Conservation (phyloP, 306 rosid species). For the Corylus americana region DNA sequence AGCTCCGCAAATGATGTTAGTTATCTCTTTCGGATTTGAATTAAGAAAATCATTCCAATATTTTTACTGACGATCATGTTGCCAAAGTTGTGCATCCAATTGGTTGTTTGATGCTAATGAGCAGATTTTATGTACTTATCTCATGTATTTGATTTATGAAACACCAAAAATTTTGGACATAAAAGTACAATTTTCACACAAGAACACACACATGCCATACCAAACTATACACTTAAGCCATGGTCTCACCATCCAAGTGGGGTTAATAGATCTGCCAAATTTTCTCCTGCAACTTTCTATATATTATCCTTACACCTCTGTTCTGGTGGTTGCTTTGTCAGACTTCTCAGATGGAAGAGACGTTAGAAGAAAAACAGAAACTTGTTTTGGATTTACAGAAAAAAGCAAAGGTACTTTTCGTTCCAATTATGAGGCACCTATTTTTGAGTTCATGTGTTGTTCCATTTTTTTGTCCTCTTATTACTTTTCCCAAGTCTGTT, state of each 20-base stretch:
- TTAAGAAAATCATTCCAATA: slow-evolving; percentile 11
- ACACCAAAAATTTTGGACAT: slow-evolving; percentile 1
- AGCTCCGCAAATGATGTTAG: slow-evolving; percentile 31
- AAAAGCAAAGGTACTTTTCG: slow-evolving; percentile 57
- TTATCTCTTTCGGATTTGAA: slow-evolving; percentile 17
- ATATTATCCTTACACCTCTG: background rate
- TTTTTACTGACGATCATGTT: slow-evolving; percentile 3
- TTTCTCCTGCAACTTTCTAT: background rate
- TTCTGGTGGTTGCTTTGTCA: slow-evolving; percentile 26
- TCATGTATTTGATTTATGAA: background rate
- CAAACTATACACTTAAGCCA: slow-evolving; percentile 15
- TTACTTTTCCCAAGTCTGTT: background rate
- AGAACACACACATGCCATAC: slow-evolving; percentile 7
- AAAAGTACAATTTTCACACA: slow-evolving; percentile 10
- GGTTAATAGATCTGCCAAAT: slow-evolving; percentile 13
- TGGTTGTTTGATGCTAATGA: slow-evolving; percentile 14
- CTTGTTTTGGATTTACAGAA: slow-evolving; percentile 61
- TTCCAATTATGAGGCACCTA: background rate
- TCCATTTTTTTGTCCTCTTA: background rate
- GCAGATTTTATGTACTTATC: slow-evolving; percentile 1
- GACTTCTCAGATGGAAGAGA: slow-evolving; percentile 60
- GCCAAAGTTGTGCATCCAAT: slow-evolving; percentile 1
- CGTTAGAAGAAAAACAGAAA: slow-evolving; percentile 42
- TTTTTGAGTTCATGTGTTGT: slow-evolving; percentile 9
- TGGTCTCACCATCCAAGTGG: slow-evolving; percentile 4